Evolutionary conservation across 202 grass and related monocot genomes (phyloP), one percentile per base, ranked within the genome.

Genomic region (Dendrocalamus latiflorus): DNA sequence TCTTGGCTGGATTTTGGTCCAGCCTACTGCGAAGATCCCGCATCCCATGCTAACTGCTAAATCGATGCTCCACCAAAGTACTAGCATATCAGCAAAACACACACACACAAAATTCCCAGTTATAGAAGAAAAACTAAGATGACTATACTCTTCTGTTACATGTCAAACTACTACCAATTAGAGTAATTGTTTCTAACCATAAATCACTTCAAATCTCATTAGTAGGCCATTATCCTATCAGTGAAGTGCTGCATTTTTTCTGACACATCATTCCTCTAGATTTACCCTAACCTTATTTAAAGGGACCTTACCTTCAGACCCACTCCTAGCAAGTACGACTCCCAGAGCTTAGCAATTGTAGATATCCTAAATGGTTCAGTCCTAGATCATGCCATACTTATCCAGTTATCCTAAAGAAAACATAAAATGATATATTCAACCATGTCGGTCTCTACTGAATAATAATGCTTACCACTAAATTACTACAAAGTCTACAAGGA

Each of bases 101-200:
- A 12, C 17, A 50, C 47, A 3, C 21, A 3, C 21, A 4, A 16
- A 4, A 28, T 53, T 85, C 56, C 33, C 55, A 63, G 15, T 51
- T 63, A 78, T 18, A 49, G 42, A 38, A 28, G 30, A 85, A 64
- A 38, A 78, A 70, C 12, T 49, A 85, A 80, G 65, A 71, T 30
- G 56, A 20, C 5, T 61, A 38, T 25, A 53, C 0, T 69, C 21
- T 44, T 75, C 38, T 17, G 48, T 53, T 65, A 38, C 20, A 54
- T n/a, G 33, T 53, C 43, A 73, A 62, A 73, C 4, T 37, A 53
- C 33, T 63, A 54, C 44, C 44, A 74, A 60, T 34, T 36, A 65
- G 6, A 68, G 55, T 41, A 57, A 73, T 44, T 41, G 1, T 48
- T 13, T 1, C 25, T 65, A 50, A 15, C 26, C 57, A 24, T 49